A percentile compares a stretch with the other conserved stretches of the same genome.
Conservation (phyloP, 108 stramenopile species). For the Hondaea fermentalgiana region DNA sequence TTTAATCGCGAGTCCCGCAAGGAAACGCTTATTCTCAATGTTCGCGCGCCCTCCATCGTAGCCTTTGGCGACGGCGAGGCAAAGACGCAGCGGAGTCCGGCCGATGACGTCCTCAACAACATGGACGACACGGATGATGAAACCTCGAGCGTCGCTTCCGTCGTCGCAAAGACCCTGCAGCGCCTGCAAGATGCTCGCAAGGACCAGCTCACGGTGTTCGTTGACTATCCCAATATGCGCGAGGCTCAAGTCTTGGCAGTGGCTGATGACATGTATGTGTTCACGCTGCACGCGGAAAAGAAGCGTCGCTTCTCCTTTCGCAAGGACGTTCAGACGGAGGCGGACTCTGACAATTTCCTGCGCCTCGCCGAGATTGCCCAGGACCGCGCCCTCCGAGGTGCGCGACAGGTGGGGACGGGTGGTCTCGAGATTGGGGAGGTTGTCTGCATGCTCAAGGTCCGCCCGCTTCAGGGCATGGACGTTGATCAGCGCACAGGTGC, state of each 20-base stretch:
- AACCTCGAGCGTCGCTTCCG: neutral
- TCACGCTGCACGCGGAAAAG: neutral
- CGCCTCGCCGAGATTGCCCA: neutral
- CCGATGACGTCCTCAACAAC: neutral
- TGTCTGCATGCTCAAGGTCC: slow-evolving; percentile 65
- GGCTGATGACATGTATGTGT: neutral
- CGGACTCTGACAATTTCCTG: neutral
- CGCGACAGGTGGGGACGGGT: slow-evolving; percentile 30
- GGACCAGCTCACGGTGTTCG: neutral
- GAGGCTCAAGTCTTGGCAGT: neutral
- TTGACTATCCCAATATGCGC: neutral
- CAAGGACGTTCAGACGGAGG: neutral
- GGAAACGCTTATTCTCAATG: neutral
- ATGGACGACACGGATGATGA: neutral
- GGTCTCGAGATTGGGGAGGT: slow-evolving; percentile 75
- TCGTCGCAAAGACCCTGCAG: neutral
- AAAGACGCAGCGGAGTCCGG: neutral
- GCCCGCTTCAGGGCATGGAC: slow-evolving; percentile 85
- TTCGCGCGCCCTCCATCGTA: neutral
- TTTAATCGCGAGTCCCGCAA: neutral
- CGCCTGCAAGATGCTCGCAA: neutral
- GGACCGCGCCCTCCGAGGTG: neutral
- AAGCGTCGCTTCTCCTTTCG: slow-evolving; percentile 22
- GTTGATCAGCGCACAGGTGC: slow-evolving; percentile 72
- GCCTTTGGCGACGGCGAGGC: neutral